Evolutionary conservation across 2,329 filamentous ascomycete species (phyloP).

Genomic region (Fusarium sp.): DNA sequence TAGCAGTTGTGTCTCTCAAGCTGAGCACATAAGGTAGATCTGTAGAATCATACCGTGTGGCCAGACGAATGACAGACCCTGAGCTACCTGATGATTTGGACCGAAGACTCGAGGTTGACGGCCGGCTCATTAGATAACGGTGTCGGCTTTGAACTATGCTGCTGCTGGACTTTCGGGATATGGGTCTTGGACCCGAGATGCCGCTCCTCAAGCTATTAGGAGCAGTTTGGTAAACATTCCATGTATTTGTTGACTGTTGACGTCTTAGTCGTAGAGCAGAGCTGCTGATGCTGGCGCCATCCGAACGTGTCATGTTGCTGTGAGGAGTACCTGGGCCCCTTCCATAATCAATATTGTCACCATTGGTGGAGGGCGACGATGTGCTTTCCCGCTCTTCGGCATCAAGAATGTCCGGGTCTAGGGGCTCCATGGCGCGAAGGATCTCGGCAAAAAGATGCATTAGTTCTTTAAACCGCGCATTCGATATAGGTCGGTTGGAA

Average conservation of each 20-base stretch:
- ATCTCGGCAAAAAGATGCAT: constrained; percentile 88
- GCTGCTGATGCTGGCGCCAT: constrained; percentile 46
- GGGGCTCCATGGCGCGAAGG: constrained; percentile 75
- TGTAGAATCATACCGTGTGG: constrained; percentile 49
- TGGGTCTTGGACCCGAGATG: constrained; percentile 42
- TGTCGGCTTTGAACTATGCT: constrained; percentile 56
- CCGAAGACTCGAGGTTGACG: constrained; percentile 53
- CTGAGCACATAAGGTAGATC: constrained; percentile 52
- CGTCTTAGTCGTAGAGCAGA: constrained; percentile 48
- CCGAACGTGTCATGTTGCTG: constrained; percentile 44
- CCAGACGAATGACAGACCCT: constrained; percentile 60
- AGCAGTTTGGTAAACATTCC: constrained; percentile 60
- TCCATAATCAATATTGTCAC: constrained; percentile 56
- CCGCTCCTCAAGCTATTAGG: constrained; percentile 62
- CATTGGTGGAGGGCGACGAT: constrained; percentile 51
- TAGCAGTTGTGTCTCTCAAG: constrained; percentile 46
- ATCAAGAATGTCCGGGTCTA: constrained; percentile 64
- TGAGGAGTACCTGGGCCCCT: constrained; percentile 54
- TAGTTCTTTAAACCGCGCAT: constrained; percentile 75
- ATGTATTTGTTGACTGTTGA: constrained; percentile 55
- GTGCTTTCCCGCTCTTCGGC: constrained; percentile 42
- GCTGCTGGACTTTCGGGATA: constrained; percentile 51
- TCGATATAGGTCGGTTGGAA: constrained; percentile 73
- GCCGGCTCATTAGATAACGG: constrained; percentile 51
- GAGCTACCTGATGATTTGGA: constrained; percentile 51